These are phyloP conservation scores for Hirschioporus abietinus DNA, from an alignment of 768 basidiomycete genomes.

Conservation along the genomic window DNA sequence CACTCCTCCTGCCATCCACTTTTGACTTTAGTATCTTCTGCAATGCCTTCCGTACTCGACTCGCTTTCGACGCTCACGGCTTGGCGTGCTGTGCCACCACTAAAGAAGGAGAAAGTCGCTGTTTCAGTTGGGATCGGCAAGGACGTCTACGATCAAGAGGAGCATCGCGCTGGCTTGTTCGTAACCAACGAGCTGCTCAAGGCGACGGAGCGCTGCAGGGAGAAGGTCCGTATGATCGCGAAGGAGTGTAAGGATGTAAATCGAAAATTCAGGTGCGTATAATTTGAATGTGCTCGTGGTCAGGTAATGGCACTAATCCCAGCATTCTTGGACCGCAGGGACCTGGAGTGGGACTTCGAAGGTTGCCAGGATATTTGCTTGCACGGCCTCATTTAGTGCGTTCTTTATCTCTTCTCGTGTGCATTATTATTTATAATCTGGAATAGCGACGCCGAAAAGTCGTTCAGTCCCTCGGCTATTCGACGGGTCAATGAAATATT, in stretches of 20 bases:
- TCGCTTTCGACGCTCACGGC: not conserved
- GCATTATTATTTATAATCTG: not conserved
- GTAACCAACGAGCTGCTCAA: constrained; percentile 41
- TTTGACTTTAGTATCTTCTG: not conserved
- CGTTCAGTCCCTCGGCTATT: constrained; percentile 21
- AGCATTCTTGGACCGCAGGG: constrained; percentile 26
- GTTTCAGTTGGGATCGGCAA: not conserved
- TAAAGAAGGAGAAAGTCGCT: not conserved
- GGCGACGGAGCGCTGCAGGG: constrained; percentile 39
- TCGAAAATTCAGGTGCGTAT: constrained; percentile 42
- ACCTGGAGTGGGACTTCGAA: constrained; percentile 51
- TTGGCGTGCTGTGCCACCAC: not conserved
- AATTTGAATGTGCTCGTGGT: constrained; percentile 1
- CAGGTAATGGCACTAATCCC: not conserved
- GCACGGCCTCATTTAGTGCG: constrained; percentile 26
- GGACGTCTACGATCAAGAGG: constrained; percentile 20
- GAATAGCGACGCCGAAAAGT: not conserved
- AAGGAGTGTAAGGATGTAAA: constrained; percentile 42
- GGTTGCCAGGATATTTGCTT: constrained; percentile 35
- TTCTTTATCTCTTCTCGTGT: not conserved
- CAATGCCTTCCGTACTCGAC: not conserved
- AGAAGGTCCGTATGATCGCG: constrained; percentile 39
- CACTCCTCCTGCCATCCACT: not conserved
- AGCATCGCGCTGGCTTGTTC: constrained; percentile 31
- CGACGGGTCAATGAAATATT: constrained; percentile 21